Evolutionary conservation across 2,329 filamentous ascomycete species (phyloP).

Genomic region (Sordariomycetes sp.): DNA sequence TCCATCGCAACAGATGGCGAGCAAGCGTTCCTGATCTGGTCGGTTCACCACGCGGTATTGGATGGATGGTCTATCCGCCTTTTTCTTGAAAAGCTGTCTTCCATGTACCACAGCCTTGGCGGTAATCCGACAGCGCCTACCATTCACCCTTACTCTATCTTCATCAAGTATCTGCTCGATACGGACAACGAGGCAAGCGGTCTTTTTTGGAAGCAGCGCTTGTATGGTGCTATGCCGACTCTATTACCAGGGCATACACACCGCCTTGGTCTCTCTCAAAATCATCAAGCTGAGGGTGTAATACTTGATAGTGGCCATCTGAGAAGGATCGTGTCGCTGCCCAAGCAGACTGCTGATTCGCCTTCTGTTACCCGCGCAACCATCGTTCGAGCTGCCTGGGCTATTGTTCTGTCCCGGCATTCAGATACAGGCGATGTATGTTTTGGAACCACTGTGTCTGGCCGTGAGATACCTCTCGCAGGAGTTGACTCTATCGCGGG

Average conservation of each 20-base stretch:
- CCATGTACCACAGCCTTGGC: too few relatives aligned
- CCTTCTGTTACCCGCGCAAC: conserved; percentile 9
- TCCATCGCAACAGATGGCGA: background rate
- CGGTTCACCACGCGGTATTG: conserved; percentile 9
- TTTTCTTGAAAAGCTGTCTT: too few relatives aligned
- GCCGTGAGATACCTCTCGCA: conserved; percentile 14
- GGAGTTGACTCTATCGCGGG: conserved; percentile 16
- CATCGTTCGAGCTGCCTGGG: conserved; percentile 15
- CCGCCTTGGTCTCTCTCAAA: background rate
- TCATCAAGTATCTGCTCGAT: conserved; percentile 4
- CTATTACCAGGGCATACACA: background rate
- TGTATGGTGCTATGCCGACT: background rate
- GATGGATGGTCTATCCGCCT: conserved; percentile 7
- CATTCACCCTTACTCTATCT: conserved; percentile 3
- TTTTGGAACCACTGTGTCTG: conserved; percentile 17
- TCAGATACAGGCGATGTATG: conserved; percentile 11
- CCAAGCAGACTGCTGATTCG: background rate
- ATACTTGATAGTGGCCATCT: too few relatives aligned
- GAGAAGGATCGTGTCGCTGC: background rate
- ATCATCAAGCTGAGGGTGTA: background rate
- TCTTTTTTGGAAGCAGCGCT: conserved; percentile 1
- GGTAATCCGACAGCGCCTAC: background rate
- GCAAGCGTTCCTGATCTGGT: conserved; percentile 6
- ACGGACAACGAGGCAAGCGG: background rate
- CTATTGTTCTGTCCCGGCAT: conserved; percentile 12